These are phyloP conservation scores for Lonicera japonica DNA, from an alignment of 129 eudicot species.

Conservation along the genomic window DNA sequence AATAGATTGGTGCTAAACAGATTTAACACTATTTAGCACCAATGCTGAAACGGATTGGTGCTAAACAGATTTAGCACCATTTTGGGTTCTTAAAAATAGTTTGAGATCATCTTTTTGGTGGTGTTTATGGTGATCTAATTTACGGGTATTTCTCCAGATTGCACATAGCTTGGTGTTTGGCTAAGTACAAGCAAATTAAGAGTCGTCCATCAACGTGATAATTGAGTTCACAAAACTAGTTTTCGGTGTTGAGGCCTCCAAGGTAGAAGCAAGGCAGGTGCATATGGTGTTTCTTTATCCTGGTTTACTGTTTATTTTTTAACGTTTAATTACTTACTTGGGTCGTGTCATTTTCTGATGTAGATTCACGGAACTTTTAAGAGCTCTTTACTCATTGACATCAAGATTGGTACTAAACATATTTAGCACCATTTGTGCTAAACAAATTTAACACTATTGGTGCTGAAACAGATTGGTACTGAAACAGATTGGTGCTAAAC, in stretches of 20 bases:
- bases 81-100: no score
- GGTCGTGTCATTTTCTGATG: neutral
- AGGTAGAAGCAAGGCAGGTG: conserved; percentile 22
- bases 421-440: no score
- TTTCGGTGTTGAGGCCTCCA: conserved; percentile 20
- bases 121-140: no score
- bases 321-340: neutral
- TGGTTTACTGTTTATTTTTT: neutral
- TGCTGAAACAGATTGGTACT: no score
- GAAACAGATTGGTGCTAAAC: no score
- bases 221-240: conserved; percentile 21
- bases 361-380: conserved; percentile 21
- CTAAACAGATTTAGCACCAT: no score
- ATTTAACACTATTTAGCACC: no score
- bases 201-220: conserved; percentile 7
- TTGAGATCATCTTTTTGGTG: no score
- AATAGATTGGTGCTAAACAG: no score
- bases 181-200: conserved; percentile 10
- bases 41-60: no score
- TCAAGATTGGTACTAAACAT: no score
- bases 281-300: neutral
- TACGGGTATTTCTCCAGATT: conserved; percentile 5
- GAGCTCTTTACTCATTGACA: conserved; percentile 20
- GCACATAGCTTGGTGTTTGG: conserved; percentile 13
- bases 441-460: no score